Evolutionary conservation across 1,284 basidiomycete genomes (phyloP).

Genomic region (Anthracocystis setariae): DNA sequence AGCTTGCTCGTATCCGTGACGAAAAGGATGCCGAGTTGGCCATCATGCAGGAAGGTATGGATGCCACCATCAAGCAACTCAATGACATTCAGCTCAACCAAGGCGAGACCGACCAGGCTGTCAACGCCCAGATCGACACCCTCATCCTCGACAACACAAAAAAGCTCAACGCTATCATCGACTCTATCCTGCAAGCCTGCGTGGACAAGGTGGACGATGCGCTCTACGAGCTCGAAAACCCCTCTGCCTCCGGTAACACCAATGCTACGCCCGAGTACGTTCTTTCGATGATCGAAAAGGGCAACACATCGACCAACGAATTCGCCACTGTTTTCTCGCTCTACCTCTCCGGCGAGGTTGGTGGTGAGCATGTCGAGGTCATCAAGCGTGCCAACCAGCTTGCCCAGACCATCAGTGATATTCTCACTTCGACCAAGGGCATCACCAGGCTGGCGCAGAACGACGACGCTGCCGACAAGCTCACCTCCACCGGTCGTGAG

Average conservation of each 20-base stretch:
- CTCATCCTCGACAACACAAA: conserved; percentile 96
- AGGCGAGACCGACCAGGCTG: conserved; percentile 85
- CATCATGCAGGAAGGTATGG: conserved; percentile 96
- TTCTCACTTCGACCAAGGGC: conserved; percentile 91
- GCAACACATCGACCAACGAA: conserved; percentile 89
- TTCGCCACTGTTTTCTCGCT: conserved; percentile 95
- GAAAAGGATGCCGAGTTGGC: conserved; percentile 97
- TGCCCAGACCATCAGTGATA: conserved; percentile 90
- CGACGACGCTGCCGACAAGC: conserved; percentile 90
- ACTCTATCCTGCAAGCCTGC: conserved; percentile 94
- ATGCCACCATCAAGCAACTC: conserved; percentile 88
- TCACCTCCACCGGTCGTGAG: conserved; percentile 83
- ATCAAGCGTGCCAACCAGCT: conserved; percentile 98
- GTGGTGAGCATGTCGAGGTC: conserved; percentile 95
- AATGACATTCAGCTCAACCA: conserved; percentile 87
- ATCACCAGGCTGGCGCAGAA: conserved; percentile 89
- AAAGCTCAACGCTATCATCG: conserved; percentile 97
- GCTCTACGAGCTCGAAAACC: conserved; percentile 96
- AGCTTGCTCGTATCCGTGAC: conserved; percentile 83
- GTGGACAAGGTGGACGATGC: conserved; percentile 96
- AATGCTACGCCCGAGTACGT: conserved; percentile 98
- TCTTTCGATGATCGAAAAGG: conserved; percentile 97
- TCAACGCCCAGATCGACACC: conserved; percentile 94
- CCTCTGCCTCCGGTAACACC: conserved; percentile 89
- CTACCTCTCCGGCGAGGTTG: conserved; percentile 85